Evolutionary conservation across 768 basidiomycete genomes (phyloP), one percentile per base, ranked within the genome.

Genomic region (Tremella mesenterica): DNA sequence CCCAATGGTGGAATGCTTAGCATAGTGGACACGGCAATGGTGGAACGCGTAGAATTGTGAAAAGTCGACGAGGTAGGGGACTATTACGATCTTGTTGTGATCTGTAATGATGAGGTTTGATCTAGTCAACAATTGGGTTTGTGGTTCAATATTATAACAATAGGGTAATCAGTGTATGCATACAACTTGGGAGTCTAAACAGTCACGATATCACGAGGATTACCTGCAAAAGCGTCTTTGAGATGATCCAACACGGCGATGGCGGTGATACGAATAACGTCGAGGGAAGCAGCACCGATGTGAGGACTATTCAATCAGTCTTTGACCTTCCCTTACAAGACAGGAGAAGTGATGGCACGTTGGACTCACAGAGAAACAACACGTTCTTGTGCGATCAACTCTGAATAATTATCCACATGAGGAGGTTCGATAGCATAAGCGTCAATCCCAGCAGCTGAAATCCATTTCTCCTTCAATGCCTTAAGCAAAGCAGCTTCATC

Each of bases 381-480:
- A 14, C n/a, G 54, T 4, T 56, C 56, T 26, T 59, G 38, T 9
- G 43, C 48, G n/a, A 65, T 54, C 21, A 61, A 46, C 36, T 54
- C 54, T 8, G 44, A 26, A 41, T 56, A 50, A 13, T 53, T 53
- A 10, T 28, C 38, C 52, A 54, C 38, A 21, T 54, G 38, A 3
- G 59, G 61, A 3, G 83, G 84, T 61, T 85, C 82, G 33, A 77
- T 64, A 41, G 81, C 81, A 60, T 78, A 84, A 1, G 85, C 83
- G 65, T 84, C 83, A 50, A 84, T 68, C 0, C 81, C 83, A 0
- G 79, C 83, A 0, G 81, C 83, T 1, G 77, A 76, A 29, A 85
- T 81, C 41, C 54, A 73, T 38, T 73, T 75, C 36, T 77, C 65
- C 53, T 75, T 64, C 54, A 84, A 62, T 1, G 75, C 76, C 8